Evolutionary conservation across 345 rosid species (phyloP), one percentile per base, ranked within the genome.

Genomic region (Salix dunnii): DNA sequence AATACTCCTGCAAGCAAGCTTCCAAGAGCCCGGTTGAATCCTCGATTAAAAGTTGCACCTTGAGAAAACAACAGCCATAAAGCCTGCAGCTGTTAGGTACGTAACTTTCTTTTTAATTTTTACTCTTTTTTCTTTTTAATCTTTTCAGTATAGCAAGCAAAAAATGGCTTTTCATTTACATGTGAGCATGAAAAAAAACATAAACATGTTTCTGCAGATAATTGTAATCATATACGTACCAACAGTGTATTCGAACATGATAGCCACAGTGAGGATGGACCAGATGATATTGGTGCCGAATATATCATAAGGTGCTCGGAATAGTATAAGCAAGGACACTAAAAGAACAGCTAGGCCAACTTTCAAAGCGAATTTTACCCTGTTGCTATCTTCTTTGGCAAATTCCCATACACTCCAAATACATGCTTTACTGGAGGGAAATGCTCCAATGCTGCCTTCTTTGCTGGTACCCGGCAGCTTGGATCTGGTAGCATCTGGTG

Each of bases 261-360:
- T 84, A 40, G 92, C 92, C 31, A 90, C 94, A 1, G 94, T 90
- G 71, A 90, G 91, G 77, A 90, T 86, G 63, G 91, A 90, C 94
- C 94, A 90, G 9, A 90, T 86, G 77, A 90, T 87, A 64, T 79
- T 84, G 74, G 85, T 77, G 60, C 94, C 94, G 70, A 90, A 89
- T 28, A 85, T 79, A 49, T 87, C 88, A 74, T 86, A 90, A 66
- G 94, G 90, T 30, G 90, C 90, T 51, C 74, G 82, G 68, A 87
- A 75, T 71, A 90, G 80, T 72, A 86, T 85, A 12, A 90, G 91
- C 88, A 90, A 77, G 11, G 92, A 90, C 68, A 88, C 92, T 0
- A 89, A 83, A 35, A 89, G 86, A 74, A 90, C 88, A 51, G 94
- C 91, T 7, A 90, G 81, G 38, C 91, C 92, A 21, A 89, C 92